These are phyloP conservation scores for Eragrostis curvula DNA, from an alignment of 176 grass and related monocot species.

Conservation along the genomic window DNA sequence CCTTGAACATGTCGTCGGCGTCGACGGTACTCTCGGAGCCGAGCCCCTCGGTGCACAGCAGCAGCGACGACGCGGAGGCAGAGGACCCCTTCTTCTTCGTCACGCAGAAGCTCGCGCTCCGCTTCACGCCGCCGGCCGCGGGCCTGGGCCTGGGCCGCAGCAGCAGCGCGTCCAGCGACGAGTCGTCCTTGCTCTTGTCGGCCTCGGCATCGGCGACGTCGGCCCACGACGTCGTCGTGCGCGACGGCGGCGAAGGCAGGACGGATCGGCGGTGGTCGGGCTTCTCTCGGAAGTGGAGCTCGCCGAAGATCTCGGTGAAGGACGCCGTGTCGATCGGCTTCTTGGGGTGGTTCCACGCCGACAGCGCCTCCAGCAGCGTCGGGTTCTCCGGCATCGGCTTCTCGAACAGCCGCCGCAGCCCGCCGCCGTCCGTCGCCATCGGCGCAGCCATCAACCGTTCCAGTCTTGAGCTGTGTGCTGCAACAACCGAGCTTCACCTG, in stretches of 20 bases:
- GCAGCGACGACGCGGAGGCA: constrained; percentile 39
- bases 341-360: constrained; percentile 64
- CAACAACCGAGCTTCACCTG: background rate
- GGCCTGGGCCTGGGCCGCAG: constrained; percentile 21
- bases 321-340: constrained; percentile 50
- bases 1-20: constrained; percentile 55
- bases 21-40: constrained; percentile 75
- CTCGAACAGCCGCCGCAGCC: constrained; percentile 73
- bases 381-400: constrained; percentile 75
- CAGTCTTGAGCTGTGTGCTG: background rate
- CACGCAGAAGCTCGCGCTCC: constrained; percentile 52
- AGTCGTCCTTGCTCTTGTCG: constrained; percentile 50
- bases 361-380: constrained; percentile 79
- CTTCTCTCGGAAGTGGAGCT: constrained; percentile 77
- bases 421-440: constrained; percentile 69
- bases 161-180: constrained; percentile 44
- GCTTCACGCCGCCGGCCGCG: background rate
- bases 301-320: constrained; percentile 93
- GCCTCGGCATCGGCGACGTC: background rate
- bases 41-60: constrained; percentile 76
- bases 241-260: background rate
- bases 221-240: background rate
- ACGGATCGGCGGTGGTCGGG: constrained; percentile 1
- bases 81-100: constrained; percentile 37
- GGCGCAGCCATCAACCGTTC: too few species aligned